Base-by-base conservation (phyloP, 129 eudicot genomes). In the Saposhnikovia divaricata region DNA sequence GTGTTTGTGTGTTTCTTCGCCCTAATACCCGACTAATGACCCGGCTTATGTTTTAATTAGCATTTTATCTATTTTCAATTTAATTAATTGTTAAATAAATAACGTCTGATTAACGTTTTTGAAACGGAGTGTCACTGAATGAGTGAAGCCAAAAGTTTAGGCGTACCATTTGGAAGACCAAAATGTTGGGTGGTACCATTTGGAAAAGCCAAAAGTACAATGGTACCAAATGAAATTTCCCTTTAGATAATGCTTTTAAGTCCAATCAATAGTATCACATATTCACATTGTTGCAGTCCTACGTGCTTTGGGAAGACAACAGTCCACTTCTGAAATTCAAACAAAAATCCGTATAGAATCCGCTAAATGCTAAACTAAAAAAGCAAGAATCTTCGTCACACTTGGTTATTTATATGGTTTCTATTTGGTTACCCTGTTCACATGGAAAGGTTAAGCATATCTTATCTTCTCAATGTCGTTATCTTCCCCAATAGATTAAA, bases 401-500 rank as follows among this genome's bases (percentile, higher is more conserved):
- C 25, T 37, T 40, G 25, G 51, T 39, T 59, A 4, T 11, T 6
- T 21, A 59, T 27, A 73, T 44, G 77, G 55, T 31, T 68, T 43
- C 79, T 44, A 19, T 47, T 74, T 63, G 53, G 55, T 78, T 16
- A 40, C 27, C 21, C 42, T 51, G 9, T 53, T 73, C 61, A 43
- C 40, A 43, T 14, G 27, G 55, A 78, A 78, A 21, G 70, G 74
- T 55, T 70, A 68, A 68, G 10, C 46, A 55, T 69, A 28, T 51
- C 44, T 14, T 27, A 53, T 51, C 61, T 38, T 37, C 74, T 18
- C 53, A 69, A 3, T 47, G 23, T 79, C 74, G 28, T 70, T 45
- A 75, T 43, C 48, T 39, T 44, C 44, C 25, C 57, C 34, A 72
- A 53, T 72, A 84, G 76, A 74, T 4, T 76, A 51, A 66, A 75